These are phyloP conservation scores for Barbarea vulgaris DNA, from an alignment of 345 rosid genomes.

Conservation along the genomic window DNA sequence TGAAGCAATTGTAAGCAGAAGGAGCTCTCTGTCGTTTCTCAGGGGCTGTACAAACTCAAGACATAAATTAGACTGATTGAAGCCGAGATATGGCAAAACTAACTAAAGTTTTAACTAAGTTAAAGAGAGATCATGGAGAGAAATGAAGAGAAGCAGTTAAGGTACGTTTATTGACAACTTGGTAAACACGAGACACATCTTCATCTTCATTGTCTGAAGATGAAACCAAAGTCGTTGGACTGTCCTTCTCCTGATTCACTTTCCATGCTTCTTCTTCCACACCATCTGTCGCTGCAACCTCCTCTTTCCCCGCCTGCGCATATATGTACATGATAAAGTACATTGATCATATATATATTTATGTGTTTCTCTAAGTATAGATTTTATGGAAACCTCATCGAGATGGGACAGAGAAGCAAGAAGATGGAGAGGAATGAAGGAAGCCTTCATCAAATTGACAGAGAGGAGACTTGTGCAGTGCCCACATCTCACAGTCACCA, in stretches of 20 bases:
- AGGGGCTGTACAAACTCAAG: slow-evolving; percentile 61
- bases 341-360: neutral
- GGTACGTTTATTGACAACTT: slow-evolving; percentile 80
- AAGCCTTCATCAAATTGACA: slow-evolving; percentile 85
- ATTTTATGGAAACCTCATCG: slow-evolving; percentile 43
- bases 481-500: slow-evolving; percentile 95
- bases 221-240: slow-evolving; percentile 52
- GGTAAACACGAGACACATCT: slow-evolving; percentile 51
- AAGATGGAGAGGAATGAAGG: slow-evolving; percentile 83
- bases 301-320: slow-evolving; percentile 50
- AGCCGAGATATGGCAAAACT: neutral
- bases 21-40: slow-evolving; percentile 99
- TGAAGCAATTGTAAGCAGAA: slow-evolving; percentile 92
- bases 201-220: slow-evolving; percentile 81
- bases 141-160: neutral
- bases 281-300: slow-evolving; percentile 38
- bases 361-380: neutral
- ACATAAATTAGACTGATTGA: neutral
- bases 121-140: neutral
- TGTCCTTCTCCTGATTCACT: slow-evolving; percentile 36
- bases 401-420: slow-evolving; percentile 66
- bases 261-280: slow-evolving; percentile 40
- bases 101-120: neutral
- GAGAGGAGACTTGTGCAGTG: slow-evolving; percentile 94
- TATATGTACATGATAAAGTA: no score